phyloP scores from a whole-genome alignment of 129 eudicot species.

The Saussurea involucrata region DNA sequence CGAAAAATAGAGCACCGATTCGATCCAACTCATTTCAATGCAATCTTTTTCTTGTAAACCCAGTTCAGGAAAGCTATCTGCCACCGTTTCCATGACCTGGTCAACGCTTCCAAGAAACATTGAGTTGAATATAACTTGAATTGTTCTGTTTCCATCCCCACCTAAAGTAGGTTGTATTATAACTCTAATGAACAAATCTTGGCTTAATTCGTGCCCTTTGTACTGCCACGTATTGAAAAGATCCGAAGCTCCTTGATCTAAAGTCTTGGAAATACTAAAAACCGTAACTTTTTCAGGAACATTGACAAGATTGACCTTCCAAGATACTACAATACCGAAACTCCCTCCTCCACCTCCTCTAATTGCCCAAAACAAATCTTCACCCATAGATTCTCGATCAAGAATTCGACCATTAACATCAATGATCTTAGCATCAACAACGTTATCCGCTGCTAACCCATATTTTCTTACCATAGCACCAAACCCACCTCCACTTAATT shows the following conservation, averaged over 20 bases:
- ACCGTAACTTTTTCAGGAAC: conserved; percentile 20
- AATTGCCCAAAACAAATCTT: conserved; percentile 14
- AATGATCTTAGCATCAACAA: conserved; percentile 14
- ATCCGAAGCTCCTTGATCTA: not conserved
- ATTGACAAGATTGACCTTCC: conserved; percentile 20
- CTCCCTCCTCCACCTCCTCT: conserved; percentile 16
- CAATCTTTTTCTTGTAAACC: conserved; percentile 15
- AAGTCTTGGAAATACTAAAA: conserved; percentile 14
- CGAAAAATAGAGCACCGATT: conserved; percentile 8
- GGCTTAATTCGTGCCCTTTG: not conserved
- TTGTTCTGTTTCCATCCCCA: not conserved
- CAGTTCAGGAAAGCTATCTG: conserved; percentile 25
- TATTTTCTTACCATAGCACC: conserved; percentile 6
- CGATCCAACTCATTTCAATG: conserved; percentile 23
- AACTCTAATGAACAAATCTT: conserved; percentile 24
- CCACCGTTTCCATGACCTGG: not conserved
- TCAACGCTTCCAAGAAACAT: conserved; percentile 16
- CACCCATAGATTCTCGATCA: conserved; percentile 3
- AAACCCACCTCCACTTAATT: conserved; percentile 20
- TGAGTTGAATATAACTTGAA: not conserved
- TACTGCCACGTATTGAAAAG: conserved; percentile 28
- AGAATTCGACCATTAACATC: conserved; percentile 20
- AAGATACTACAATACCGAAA: conserved; percentile 13
- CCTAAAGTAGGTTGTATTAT: not conserved
- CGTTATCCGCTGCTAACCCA: conserved; percentile 15